These are phyloP conservation scores for Pyrus hybrid DNA, from an alignment of 331 rosid genomes.

Conservation along the genomic window DNA sequence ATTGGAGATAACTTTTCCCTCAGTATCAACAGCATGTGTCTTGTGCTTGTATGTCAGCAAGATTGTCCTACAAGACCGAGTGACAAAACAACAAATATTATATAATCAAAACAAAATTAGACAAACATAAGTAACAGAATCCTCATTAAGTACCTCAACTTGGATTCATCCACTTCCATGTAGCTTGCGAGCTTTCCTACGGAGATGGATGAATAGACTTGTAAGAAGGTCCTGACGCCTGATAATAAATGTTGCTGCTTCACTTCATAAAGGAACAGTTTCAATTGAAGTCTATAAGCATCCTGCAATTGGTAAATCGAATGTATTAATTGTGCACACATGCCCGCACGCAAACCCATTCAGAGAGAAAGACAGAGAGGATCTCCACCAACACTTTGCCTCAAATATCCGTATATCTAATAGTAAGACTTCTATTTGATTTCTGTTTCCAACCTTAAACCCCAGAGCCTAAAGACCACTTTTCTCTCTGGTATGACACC, in stretches of 20 bases:
- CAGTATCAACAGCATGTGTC: conserved; percentile 79
- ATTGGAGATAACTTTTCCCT: conserved; percentile 68
- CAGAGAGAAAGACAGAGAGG: too few relatives aligned
- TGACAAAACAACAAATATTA: not conserved
- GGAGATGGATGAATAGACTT: conserved; percentile 81
- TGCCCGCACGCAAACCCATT: not conserved
- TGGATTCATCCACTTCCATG: conserved; percentile 95
- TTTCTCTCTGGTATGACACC: not conserved
- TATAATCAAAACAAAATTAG: not conserved
- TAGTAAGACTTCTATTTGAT: not conserved
- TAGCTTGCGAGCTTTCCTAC: conserved; percentile 81
- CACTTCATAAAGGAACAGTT: conserved; percentile 91
- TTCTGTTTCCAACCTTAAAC: not conserved
- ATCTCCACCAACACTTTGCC: too few relatives aligned
- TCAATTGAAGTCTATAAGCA: conserved; percentile 92
- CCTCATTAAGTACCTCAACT: conserved; percentile 55
- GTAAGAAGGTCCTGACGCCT: conserved; percentile 83
- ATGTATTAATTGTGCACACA: not conserved
- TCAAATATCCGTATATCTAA: too few relatives aligned
- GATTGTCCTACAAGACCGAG: conserved; percentile 59
- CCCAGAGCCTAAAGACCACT: not conserved
- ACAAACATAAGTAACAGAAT: not conserved
- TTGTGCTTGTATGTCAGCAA: conserved; percentile 94
- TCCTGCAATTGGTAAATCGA: conserved; percentile 45
- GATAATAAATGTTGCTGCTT: conserved; percentile 92